Evolutionary conservation across 495 filamentous ascomycete genomes (phyloP), one percentile per base, ranked within the genome.

Genomic region (Podospora australis): DNA sequence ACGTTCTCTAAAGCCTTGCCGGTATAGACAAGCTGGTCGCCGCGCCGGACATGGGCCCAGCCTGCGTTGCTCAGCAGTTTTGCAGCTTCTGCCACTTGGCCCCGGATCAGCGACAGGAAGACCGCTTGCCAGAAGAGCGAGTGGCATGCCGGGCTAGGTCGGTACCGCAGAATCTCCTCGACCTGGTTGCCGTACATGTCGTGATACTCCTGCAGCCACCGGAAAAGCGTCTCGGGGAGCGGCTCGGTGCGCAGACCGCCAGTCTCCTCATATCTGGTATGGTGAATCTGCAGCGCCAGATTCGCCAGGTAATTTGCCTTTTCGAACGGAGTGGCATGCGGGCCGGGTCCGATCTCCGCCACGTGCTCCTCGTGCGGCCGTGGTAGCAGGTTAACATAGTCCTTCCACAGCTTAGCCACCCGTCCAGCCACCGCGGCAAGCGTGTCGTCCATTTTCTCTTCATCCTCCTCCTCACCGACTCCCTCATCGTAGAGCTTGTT

Each of bases 111-210:
- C 25, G 77, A 63, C 24, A 74, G 71, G 51, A 80, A 83, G 14
- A 95, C 67, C 8, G 80, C 74, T 57, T 88, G 84, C 90, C 90
- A 96, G 62, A 86, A 96, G 22, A 80, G 71, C 5, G 68, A 65
- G 54, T 89, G 84, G 38, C 79, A 78, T 2, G 87, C 81, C 28
- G 87, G 84, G 49, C 83, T 85, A 2, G 85, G 86, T 38, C 77
- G 70, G 46, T 81, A 63, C 20, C 72, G 70, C 49, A 76, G 67
- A 29, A 95, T 67, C 10, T 80, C 66, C 30, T 78, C 69, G 3
- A 85, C 56, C 49, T 85, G 82, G 38, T 73, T 68, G 17, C 65
- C 64, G 50, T 80, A 81, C 21, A 82, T 68, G 39, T 80, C 74
- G 58, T 91, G 82, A 54, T 84, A 75, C 2, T 71, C 70, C 43